These are phyloP conservation scores for Plasmodium gaboni DNA, from an alignment of 169 alveolate species.

Conservation along the genomic window DNA sequence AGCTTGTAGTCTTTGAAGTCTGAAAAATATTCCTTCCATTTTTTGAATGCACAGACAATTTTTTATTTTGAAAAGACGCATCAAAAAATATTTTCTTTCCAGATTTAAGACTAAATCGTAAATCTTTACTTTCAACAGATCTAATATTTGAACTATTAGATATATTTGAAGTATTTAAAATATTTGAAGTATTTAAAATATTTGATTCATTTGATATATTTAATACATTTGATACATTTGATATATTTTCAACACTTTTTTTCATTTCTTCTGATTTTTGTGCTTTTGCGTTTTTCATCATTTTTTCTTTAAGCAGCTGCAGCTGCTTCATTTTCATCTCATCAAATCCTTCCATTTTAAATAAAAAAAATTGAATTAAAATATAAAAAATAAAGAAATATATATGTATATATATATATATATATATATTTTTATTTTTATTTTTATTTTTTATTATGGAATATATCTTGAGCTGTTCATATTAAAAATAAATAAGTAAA, in stretches of 20 bases:
- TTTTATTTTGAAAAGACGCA: slow-evolving; percentile 41
- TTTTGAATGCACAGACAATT: slow-evolving; percentile 16
- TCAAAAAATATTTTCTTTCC: slow-evolving; percentile 64
- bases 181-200: slow-evolving; percentile 13
- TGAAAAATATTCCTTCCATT: slow-evolving; percentile 37
- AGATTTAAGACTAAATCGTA: slow-evolving; percentile 31
- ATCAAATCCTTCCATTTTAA: slow-evolving; percentile 65
- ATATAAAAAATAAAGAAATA: not conserved
- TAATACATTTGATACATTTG: not conserved
- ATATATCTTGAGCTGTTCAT: too few relatives aligned
- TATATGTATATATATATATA: not conserved
- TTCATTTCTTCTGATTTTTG: slow-evolving; percentile 65
- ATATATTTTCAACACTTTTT: slow-evolving; percentile 28
- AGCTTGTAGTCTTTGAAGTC: slow-evolving; percentile 25
- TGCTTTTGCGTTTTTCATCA: slow-evolving; percentile 72
- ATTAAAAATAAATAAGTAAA: too few relatives aligned
- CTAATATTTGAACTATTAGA: slow-evolving; percentile 30
- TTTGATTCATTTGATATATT: not conserved
- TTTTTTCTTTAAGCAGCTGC: slow-evolving; percentile 71
- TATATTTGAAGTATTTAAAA: too few relatives aligned
- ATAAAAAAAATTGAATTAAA: not conserved
- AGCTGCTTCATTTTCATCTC: slow-evolving; percentile 74
- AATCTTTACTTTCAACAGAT: slow-evolving; percentile 59
- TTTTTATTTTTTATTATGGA: not conserved
- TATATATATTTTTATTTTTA: too few relatives aligned